Conservation (phyloP, 441 rosid species). For the Populus hybrid region DNA sequence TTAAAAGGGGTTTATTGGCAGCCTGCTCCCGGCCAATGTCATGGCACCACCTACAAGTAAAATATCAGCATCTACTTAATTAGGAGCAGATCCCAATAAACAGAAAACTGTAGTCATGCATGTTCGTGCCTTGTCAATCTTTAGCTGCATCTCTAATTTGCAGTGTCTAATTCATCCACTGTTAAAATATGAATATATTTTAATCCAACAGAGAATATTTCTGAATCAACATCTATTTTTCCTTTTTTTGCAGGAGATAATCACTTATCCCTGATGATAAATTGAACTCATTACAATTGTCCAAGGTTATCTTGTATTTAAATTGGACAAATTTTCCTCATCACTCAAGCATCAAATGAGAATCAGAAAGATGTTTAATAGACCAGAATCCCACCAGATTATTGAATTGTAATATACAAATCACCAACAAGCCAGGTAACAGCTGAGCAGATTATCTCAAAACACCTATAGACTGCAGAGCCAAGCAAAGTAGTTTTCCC, state of each 20-base stretch:
- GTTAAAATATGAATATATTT: background rate
- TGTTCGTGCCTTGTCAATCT: background rate
- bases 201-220: background rate
- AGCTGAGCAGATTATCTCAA: background rate
- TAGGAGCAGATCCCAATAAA: background rate
- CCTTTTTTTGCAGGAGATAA: background rate
- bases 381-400: background rate
- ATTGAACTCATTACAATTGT: background rate
- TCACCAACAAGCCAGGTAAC: background rate
- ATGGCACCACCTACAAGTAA: conserved; percentile 84
- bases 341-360: background rate
- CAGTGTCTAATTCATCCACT: too few species aligned
- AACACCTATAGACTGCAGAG: background rate
- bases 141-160: background rate
- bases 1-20: conserved; percentile 86
- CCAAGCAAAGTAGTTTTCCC: background rate
- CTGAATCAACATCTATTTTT: background rate
- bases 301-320: background rate
- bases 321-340: background rate
- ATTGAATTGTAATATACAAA: background rate
- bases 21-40: conserved; percentile 96
- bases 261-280: background rate
- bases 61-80: conserved; percentile 18
- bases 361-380: background rate
- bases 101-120: background rate